Evolutionary conservation across 176 grass and related monocot species (phyloP), one percentile per base, ranked within the genome.

Genomic region (Zoysia pacifica): DNA sequence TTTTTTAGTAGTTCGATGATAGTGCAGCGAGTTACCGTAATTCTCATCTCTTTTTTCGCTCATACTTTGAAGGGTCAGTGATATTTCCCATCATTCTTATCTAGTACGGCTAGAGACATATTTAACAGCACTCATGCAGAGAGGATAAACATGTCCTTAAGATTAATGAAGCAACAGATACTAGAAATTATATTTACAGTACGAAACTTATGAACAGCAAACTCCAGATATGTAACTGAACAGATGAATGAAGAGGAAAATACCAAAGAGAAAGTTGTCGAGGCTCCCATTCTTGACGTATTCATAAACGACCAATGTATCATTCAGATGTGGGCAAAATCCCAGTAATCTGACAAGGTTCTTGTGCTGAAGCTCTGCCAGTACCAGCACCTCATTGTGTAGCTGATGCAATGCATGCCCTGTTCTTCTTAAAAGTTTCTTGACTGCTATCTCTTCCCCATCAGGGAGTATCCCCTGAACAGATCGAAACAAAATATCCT

Each of bases 281-380:
- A 89, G 81, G 82, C 82, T 89, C 56, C 86, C 69, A 0, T 85
- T 90, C 56, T 38, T 79, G n/a, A 87, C 65, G 56, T 67, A 79
- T 69, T 85, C 79, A 40, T 87, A 87, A 12, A 77, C 77, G 9
- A 90, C 74, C 59, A 89, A 40, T 38, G 52, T 86, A 10, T 82
- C 64, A 15, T 82, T 19, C 45, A 77, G 37, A 65, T 82, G 67
- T 16, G 69, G 19, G 86, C 89, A 86, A 55, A 76, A 89, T 2
- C 90, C 86, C 9, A 79, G 54, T 35, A 91, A 46, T 35, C 74
- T 67, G 56, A 91, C 82, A 56, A 91, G 86, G 51, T 91, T 89
- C 77, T 84, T 89, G 53, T 91, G 90, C 67, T 91, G 86, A 48
- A 92, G 86, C 48, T 89, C 44, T 48, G 79, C 74, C 14, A 89